These are phyloP conservation scores for Fusarium aywerte DNA, from an alignment of 2,329 filamentous ascomycete species.

Conservation along the genomic window DNA sequence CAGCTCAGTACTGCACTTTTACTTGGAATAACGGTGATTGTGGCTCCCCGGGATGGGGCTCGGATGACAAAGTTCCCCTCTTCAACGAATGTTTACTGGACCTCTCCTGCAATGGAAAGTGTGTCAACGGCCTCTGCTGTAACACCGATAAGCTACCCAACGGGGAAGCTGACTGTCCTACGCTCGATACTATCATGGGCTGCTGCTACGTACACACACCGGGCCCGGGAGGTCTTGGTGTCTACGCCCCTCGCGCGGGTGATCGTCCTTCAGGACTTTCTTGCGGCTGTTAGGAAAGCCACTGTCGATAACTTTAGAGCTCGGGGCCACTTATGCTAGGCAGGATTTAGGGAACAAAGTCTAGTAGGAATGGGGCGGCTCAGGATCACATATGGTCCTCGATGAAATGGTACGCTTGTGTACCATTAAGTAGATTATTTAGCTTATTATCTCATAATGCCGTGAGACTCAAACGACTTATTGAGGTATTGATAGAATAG, in stretches of 20 bases:
- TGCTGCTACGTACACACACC: not conserved
- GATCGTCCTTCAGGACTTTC: too few relatives aligned
- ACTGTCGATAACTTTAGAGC: too few relatives aligned
- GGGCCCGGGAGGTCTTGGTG: not conserved
- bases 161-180: not conserved
- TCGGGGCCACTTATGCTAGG: too few relatives aligned
- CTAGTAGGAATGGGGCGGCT: too few relatives aligned
- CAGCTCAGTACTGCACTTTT: not conserved
- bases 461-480: too few relatives aligned
- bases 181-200: fast-evolving
- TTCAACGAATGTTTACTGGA: fast-evolving
- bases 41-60: fast-evolving
- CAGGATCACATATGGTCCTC: too few relatives aligned
- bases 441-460: too few relatives aligned
- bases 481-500: too few relatives aligned
- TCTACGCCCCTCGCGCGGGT: not conserved
- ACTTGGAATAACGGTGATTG: not conserved
- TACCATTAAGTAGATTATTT: too few relatives aligned
- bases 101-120: fast-evolving
- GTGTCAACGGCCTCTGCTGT: not conserved
- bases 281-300: fast-evolving
- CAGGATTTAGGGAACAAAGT: too few relatives aligned
- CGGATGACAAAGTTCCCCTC: not conserved
- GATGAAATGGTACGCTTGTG: too few relatives aligned
- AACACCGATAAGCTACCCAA: fast-evolving